Base-by-base conservation (phyloP, 2,329 filamentous ascomycete species). In the Exophiala mesophila region DNA sequence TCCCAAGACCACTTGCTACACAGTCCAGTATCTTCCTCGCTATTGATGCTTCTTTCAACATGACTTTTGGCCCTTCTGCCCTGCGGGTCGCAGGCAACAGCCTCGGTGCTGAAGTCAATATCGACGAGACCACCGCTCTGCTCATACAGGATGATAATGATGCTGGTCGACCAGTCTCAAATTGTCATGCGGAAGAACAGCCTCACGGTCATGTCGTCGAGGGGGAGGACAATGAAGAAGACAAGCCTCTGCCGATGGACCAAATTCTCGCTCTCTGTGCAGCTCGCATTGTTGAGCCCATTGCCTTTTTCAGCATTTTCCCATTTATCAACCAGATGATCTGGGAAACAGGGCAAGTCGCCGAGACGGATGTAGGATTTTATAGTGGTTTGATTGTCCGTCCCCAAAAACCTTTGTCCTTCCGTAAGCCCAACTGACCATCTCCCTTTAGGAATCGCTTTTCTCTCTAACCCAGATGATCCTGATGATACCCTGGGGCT, bases 261-360 rank as follows among this genome's bases (percentile, higher is more conserved):
- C 86, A 90, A 60, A 79, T 92, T 39, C 61, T 83, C 21, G 63
- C 85, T 8, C 76, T 92, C 9, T 90, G 85, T 68, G 85, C 80
- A 59, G 80, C 81, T 2, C 78, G 85, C 4, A 59, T 85, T 18
- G 70, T 86, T 32, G 86, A 90, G 57, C 85, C 86, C 1, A 74
- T 89, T 29, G 83, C 84, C n/a, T 90, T 87, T 67, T 90, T 89
- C 68, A 79, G 74, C 59, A 87, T 90, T 60, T 85, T 90, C 55
- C 83, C 85, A 1, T 90, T 85, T 64, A 76, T 92, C 63, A 86
- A 81, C 56, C 70, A 82, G 57, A 90, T 90, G 85, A 79, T 86
- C 26, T 69, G 77, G 61, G 70, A 76, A 43, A 82, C 80, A 45
- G 84, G 83, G 7, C 57, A 70, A 8, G 63, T 90, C 2, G 61